Evolutionary conservation across 805 yeast genomes (phyloP), one percentile per base, ranked within the genome.

Genomic region (Kazachstania psychrophila): DNA sequence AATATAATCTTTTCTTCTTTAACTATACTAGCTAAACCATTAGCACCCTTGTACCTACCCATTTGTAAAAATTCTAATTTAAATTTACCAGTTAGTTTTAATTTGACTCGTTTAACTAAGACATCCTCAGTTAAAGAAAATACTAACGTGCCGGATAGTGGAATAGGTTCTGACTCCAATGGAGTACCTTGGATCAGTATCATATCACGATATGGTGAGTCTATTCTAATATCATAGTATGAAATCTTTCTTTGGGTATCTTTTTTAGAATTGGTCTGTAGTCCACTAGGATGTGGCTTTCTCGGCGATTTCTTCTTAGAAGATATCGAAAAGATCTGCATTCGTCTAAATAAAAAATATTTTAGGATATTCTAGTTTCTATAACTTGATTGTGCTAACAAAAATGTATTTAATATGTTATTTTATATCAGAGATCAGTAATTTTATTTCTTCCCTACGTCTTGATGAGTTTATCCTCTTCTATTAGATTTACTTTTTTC

Each of bases 141-240:
- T 0, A 80, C 82, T 14, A 89, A 70, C 22, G 73, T 74, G 2
- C 97, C 98, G 0, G 76, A 60, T 25, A 92, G 59, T n/a, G 79
- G 66, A 2, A 73, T 79, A 2, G 94, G 77, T 0, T 84, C 72
- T 0, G 94, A 85, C 38, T 82, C 92, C 31, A 72, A 69, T 15
- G 79, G 79, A 1, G 80, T 60, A 3, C 96, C 96, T 40, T 82
- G 73, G 23, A 92, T 63, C 1, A 89, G 68, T 2, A 88, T 60
- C 14, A 87, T 79, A 56, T 88, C 87, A 33, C 63, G 58, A 40
- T 62, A 62, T 0, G 64, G 56, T 2, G 68, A 53, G 30, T 59
- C 58, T 9, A 66, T 34, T 41, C 58, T 38, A 13, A 62, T 52
- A 36, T 60, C 65, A 37, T 55, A 58, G 31, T 52, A 52, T 1